These are phyloP conservation scores for Avena insularis DNA, from an alignment of 176 grass and related monocot species.

Conservation along the genomic window DNA sequence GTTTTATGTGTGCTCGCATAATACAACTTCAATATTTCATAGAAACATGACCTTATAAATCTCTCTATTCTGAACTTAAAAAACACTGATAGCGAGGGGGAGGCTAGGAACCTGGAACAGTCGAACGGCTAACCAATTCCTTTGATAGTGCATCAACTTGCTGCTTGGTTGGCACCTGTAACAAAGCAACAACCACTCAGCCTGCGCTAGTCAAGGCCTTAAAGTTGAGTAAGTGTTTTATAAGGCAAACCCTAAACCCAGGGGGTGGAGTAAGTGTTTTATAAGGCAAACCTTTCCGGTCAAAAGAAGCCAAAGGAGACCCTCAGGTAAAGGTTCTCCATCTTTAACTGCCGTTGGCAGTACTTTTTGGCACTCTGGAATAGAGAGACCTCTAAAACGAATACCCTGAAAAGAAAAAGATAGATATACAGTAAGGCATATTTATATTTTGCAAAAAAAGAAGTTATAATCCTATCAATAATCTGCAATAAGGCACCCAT, in stretches of 20 bases:
- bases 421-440: neutral
- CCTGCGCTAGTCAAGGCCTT: constrained; percentile 2
- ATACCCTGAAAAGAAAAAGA: constrained; percentile 67
- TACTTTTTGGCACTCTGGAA: constrained; percentile 96
- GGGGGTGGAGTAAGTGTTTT: neutral
- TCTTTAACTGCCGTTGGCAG: constrained; percentile 71
- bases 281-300: constrained; percentile 80
- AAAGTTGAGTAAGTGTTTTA: neutral
- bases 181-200: constrained; percentile 36
- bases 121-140: constrained; percentile 74
- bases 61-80: constrained; percentile 17
- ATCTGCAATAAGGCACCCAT: neutral
- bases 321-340: constrained; percentile 96
- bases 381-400: constrained; percentile 94
- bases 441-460: constrained; percentile 36
- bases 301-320: constrained; percentile 99
- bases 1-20: neutral
- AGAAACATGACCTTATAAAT: neutral
- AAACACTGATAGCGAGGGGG: neutral
- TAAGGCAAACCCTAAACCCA: constrained; percentile 45
- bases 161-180: constrained; percentile 88
- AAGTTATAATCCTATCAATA: constrained; percentile 1
- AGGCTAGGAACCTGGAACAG: constrained; percentile 70
- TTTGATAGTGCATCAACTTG: constrained; percentile 83
- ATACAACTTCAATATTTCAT: neutral